phyloP scores from a whole-genome alignment of 2,329 filamentous ascomycete species.

The Ascochyta clinopodiicola region DNA sequence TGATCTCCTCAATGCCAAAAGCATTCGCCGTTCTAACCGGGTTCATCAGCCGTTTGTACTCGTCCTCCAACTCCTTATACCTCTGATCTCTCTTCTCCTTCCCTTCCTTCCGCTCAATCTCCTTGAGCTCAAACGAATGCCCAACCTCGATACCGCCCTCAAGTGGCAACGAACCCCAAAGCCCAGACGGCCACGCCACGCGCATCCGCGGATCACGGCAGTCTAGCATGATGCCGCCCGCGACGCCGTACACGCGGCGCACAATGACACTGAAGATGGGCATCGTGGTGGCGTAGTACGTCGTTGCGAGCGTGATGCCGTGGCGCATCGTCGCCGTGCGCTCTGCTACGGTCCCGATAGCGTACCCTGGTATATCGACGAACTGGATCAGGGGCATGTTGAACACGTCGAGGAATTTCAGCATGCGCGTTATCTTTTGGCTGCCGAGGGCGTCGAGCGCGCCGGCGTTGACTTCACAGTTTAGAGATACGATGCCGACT shows the following conservation, averaged over 20 bases:
- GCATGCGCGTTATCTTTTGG: slow-evolving; percentile 65
- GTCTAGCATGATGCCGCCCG: slow-evolving; percentile 69
- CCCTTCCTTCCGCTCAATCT: slow-evolving; percentile 59
- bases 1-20: slow-evolving; percentile 70
- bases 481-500: slow-evolving; percentile 65
- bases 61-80: slow-evolving; percentile 65
- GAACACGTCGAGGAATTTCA: slow-evolving; percentile 71
- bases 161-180: slow-evolving; percentile 68
- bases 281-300: slow-evolving; percentile 68
- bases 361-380: slow-evolving; percentile 67
- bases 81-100: slow-evolving; percentile 55
- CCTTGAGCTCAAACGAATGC: slow-evolving; percentile 65
- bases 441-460: slow-evolving; percentile 66
- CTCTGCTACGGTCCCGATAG: slow-evolving; percentile 69
- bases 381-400: slow-evolving; percentile 70
- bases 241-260: slow-evolving; percentile 67
- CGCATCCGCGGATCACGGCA: slow-evolving; percentile 66
- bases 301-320: slow-evolving; percentile 65
- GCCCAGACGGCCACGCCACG: slow-evolving; percentile 68
- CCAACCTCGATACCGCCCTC: slow-evolving; percentile 71
- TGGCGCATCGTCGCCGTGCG: slow-evolving; percentile 69
- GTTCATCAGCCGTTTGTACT: slow-evolving; percentile 69
- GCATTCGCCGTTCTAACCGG: slow-evolving; percentile 68
- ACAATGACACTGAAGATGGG: slow-evolving; percentile 70
- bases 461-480: slow-evolving; percentile 66